Evolutionary conservation across 805 yeast species (phyloP), one percentile per base, ranked within the genome.

Genomic region (Saitoella complicata): DNA sequence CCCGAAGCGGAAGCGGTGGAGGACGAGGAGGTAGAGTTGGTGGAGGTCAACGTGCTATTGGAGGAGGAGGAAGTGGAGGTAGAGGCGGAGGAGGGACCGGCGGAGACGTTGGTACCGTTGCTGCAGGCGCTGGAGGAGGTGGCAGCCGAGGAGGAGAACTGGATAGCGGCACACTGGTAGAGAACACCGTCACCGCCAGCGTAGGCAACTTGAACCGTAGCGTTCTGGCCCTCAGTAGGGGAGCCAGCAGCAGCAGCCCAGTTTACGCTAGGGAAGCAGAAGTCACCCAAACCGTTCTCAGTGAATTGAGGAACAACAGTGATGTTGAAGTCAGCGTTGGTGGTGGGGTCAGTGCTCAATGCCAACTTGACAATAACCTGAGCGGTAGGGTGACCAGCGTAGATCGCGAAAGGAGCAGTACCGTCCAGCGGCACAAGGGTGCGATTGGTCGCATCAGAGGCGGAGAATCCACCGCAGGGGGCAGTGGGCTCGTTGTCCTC

Each of bases 81-180:
- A 12, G 56, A 45, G 7, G 53, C 50, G 21, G 48, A 37, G 44
- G 52, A 50, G 12, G 50, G 40, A 11, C 36, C 42, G 34, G 58
- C 50, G 40, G 50, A 38, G 11, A 55, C 47, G 11, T 54, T 57
- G 34, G 60, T 45, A 29, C 48, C 38, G 49, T 55, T 55, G 40
- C 44, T 32, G 49, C 59, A 55, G 7, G 35, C 36, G 37, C 42
- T 21, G 38, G 53, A 43, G 31, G 45, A 13, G 21, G 46, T 31
- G 31, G 45, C 44, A 7, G 53, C 60, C 13, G 42, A 38, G 43
- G 39, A 32, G 32, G 50, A 42, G 21, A 56, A 37, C 30, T 47
- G 40, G 38, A 55, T 45, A 37, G 56, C 59, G 21, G 57, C 52
- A 38, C 59, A 55, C 46, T 47, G 33, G 53, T 54, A 55, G 31